A percentile compares a stretch with the other conserved stretches of the same genome.
Conservation (phyloP, 106 monocot genomes). For the Cymbidium sinense region DNA sequence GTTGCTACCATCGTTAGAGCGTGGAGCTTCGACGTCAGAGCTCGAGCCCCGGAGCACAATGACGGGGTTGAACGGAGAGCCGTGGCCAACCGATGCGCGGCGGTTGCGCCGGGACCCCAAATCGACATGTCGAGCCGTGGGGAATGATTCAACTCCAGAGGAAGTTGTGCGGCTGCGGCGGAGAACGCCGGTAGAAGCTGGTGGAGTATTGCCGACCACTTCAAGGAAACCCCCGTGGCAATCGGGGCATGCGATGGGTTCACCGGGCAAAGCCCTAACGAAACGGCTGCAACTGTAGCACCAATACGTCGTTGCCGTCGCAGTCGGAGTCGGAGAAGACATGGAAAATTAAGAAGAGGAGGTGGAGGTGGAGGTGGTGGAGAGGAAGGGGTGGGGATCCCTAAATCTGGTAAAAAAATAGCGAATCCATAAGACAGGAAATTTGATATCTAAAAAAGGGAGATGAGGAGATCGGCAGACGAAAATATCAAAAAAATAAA, state of each 20-base stretch:
- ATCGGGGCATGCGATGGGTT: conserved; percentile 24
- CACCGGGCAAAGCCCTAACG: conserved; percentile 19
- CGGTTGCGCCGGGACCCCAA: not conserved
- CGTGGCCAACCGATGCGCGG: conserved; percentile 16
- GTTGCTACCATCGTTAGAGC: not conserved
- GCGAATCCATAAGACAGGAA: not conserved
- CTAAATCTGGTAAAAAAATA: not conserved
- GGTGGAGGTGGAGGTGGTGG: not conserved
- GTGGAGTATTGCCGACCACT: conserved; percentile 17
- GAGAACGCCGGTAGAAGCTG: not conserved
- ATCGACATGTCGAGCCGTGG: not conserved
- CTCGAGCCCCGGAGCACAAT: conserved; percentile 22
- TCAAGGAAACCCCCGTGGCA: conserved; percentile 41
- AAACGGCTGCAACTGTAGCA: conserved; percentile 39
- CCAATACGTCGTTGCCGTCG: conserved; percentile 27
- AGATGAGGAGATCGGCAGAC: not conserved
- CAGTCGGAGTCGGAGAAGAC: conserved; percentile 3
- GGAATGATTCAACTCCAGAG: not conserved
- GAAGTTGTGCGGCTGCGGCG: not conserved
- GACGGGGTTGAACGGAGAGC: conserved; percentile 34
- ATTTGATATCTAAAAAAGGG: not conserved
- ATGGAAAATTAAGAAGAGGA: too few relatives aligned
- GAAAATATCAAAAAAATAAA: not conserved
- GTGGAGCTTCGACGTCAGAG: not conserved
- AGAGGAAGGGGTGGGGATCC: not conserved